These are phyloP conservation scores for Colletotrichum chrysophilum DNA, from an alignment of 2,329 filamentous ascomycete genomes.

Conservation along the genomic window DNA sequence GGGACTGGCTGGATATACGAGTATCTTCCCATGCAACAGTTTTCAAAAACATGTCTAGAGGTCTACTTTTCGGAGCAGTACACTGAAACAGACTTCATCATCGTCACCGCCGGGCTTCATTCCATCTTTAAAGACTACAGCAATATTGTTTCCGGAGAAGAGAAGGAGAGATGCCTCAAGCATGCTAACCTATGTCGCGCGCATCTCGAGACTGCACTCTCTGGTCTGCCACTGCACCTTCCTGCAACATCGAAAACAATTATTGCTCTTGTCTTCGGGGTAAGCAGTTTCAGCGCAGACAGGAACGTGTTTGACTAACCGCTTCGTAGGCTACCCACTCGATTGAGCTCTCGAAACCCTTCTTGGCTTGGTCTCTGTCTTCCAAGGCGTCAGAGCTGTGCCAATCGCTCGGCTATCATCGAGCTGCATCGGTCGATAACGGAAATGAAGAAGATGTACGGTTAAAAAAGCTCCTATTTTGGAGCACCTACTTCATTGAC, in stretches of 20 bases:
- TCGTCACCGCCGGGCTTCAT: conserved; percentile 33
- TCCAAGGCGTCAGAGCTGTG: conserved; percentile 36
- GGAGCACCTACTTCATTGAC: conserved; percentile 62
- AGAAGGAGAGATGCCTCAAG: conserved; percentile 25
- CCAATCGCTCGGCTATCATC: conserved; percentile 35
- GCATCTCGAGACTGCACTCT: conserved; percentile 35
- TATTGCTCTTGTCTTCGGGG: conserved; percentile 25
- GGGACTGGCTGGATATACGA: conserved; percentile 32
- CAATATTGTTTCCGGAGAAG: not conserved
- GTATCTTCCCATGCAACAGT: conserved; percentile 31
- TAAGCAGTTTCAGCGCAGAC: not conserved
- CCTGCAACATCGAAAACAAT: conserved; percentile 31
- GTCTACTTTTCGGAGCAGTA: conserved; percentile 38
- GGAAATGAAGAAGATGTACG: conserved; percentile 27
- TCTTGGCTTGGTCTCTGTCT: conserved; percentile 32
- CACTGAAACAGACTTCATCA: conserved; percentile 35
- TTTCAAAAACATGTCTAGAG: conserved; percentile 35
- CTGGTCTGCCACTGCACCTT: conserved; percentile 35
- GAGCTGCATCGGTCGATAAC: conserved; percentile 25
- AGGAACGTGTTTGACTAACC: no score
- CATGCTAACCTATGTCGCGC: conserved; percentile 28
- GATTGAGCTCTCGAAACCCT: conserved; percentile 37
- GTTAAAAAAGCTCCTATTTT: conserved; percentile 52
- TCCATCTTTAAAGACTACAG: conserved; percentile 14
- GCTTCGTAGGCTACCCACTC: conserved; percentile 30